Conservation (phyloP, 176 grass and related monocot species). For the Hsuehochloa calcarea region DNA sequence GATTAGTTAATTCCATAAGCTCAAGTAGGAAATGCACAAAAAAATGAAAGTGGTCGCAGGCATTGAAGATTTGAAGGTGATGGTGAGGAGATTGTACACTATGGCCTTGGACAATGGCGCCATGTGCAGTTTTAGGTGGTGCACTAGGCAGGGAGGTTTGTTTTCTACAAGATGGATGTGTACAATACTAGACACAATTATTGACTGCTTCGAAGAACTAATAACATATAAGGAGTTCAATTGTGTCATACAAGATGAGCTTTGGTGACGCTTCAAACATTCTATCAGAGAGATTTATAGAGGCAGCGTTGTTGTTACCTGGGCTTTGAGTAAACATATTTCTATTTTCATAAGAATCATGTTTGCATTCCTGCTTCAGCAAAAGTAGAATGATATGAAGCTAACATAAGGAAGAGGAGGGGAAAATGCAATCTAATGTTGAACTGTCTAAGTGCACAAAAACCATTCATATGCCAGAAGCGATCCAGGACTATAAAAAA, state of each 20-base stretch:
- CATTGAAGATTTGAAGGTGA: not conserved
- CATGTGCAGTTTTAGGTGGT: not conserved
- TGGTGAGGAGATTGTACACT: not conserved
- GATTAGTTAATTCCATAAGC: not conserved
- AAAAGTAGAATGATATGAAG: not conserved
- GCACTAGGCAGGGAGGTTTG: not conserved
- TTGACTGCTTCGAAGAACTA: not conserved
- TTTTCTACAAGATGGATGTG: not conserved
- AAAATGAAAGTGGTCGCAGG: not conserved
- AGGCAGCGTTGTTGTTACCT: not conserved
- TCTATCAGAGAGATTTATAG: not conserved
- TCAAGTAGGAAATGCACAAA: not conserved
- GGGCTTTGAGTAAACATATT: not conserved
- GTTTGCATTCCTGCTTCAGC: not conserved
- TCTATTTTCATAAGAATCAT: not conserved
- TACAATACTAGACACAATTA: not conserved
- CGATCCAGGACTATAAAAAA: too few species aligned
- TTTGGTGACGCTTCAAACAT: not conserved
- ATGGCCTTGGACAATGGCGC: not conserved
- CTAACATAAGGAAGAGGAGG: not conserved
- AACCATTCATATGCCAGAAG: too few species aligned
- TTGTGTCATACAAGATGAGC: not conserved
- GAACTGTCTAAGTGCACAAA: too few species aligned
- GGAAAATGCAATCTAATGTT: too few species aligned
- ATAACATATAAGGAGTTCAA: not conserved